Conservation (phyloP, 1,284 basidiomycete genomes). For the Heimioporus punctisporus region DNA sequence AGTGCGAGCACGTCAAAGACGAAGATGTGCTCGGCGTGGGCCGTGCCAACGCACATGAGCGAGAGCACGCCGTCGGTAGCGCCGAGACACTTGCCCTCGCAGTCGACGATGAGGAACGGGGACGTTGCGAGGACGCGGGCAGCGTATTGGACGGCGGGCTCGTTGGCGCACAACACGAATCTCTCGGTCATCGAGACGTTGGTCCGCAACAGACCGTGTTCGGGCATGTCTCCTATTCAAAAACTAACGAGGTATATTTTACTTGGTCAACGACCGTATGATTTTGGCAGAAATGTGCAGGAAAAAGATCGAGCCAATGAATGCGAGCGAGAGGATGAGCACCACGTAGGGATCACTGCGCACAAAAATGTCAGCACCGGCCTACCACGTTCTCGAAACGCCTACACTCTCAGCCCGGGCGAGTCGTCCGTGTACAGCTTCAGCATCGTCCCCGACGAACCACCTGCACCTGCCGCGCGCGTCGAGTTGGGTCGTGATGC, state of each 20-base stretch:
- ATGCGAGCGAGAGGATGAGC: constrained; percentile 94
- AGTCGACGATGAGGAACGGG: constrained; percentile 35
- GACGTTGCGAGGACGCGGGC: constrained; percentile 22
- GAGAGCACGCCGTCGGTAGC: constrained; percentile 38
- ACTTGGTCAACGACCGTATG: constrained; percentile 88
- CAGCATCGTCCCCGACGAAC: constrained; percentile 97
- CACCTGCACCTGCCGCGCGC: constrained; percentile 94
- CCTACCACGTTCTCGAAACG: constrained; percentile 23
- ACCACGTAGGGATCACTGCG: constrained; percentile 97
- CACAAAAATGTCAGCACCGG: constrained; percentile 5
- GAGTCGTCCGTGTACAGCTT: constrained; percentile 99
- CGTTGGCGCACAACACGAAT: constrained; percentile 18
- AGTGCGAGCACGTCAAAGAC: constrained; percentile 42
- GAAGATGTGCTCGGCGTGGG: constrained; percentile 39
- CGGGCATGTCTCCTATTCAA: not conserved
- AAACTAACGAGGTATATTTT: no score
- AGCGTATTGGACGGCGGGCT: constrained; percentile 15
- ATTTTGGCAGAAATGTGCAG: constrained; percentile 98
- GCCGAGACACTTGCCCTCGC: constrained; percentile 43
- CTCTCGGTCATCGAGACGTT: no score
- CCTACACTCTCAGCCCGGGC: constrained; percentile 95
- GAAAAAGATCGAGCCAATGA: constrained; percentile 99
- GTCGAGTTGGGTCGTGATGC: constrained; percentile 85
- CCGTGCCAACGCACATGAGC: constrained; percentile 43
- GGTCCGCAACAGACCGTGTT: constrained; percentile 10